Base-by-base conservation (phyloP, 805 yeast species). In the Diddensiella santjacobensis region DNA sequence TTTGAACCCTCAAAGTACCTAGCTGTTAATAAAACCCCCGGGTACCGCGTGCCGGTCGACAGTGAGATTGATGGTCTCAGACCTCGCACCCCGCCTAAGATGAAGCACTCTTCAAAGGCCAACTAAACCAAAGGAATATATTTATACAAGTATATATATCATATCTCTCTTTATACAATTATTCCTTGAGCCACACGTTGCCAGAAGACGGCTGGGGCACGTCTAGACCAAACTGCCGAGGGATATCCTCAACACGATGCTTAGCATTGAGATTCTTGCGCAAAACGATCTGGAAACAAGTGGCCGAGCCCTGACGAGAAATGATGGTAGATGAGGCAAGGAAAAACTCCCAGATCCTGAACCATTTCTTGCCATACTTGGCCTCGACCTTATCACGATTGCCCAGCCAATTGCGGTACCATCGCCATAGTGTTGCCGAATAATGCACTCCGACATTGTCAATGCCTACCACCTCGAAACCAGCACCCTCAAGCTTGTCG, bases 391-490 rank as follows among this genome's bases (percentile, higher is more conserved):
- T 73, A 44, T 86, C 90, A 71, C 78, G 79, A 79, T 88, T 87
- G 52, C 83, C 82, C 62, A 85, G 64, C 96, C 96, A 88, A 80
- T 88, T 88, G 68, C 91, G 73, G 79, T 89, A 89, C 96, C 96
- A 88, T 71, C 83, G 81, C 87, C 90, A 87, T 62, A 88, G 71
- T 49, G 96, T 88, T 39, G 90, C 87, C 45, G 95, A 86, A 74
- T 88, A 88, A 66, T 87, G 90, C 47, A 88, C 95, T 68, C 96
- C 96, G 60, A 88, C 85, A 70, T 85, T 88, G 68, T 88, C 96
- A 50, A 86, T 70, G 38, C 84, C 74, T 45, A 82, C 89, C 58
- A 87, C 79, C 73, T 88, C 96, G 64, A 88, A 88, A 2, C 96
- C 96, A 50, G 84, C 80, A 35, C 80, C 82, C 72, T 88, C 96